Evolutionary conservation across 2,329 filamentous ascomycete species (phyloP).

Genomic region (Parastagonospora nodorum): DNA sequence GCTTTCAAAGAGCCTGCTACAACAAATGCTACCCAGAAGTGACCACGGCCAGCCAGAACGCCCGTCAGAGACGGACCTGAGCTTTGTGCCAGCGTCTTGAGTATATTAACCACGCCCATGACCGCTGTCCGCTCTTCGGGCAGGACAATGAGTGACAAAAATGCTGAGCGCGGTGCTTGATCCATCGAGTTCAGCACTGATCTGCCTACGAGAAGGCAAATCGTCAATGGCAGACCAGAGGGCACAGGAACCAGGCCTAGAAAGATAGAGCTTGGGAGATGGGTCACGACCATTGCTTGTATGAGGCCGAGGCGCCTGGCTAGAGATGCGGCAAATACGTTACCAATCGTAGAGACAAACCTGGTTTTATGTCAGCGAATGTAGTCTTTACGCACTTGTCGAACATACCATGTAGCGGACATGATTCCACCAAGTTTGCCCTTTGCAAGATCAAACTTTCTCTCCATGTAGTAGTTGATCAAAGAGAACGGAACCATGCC

Average conservation of each 20-base stretch:
- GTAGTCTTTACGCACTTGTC: neutral
- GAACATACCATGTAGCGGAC: slow-evolving; percentile 49
- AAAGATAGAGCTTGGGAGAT: slow-evolving; percentile 44
- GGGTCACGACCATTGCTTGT: slow-evolving; percentile 49
- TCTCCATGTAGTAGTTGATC: slow-evolving; percentile 62
- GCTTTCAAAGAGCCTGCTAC: slow-evolving; percentile 44
- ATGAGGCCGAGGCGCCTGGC: slow-evolving; percentile 66
- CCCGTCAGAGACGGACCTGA: slow-evolving; percentile 44
- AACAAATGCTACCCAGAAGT: slow-evolving; percentile 49
- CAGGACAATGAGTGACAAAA: slow-evolving; percentile 39
- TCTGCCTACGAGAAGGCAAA: slow-evolving; percentile 38
- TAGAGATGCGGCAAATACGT: slow-evolving; percentile 50
- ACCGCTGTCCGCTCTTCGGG: slow-evolving; percentile 46
- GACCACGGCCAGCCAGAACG: slow-evolving; percentile 34
- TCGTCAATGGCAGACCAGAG: slow-evolving; percentile 27
- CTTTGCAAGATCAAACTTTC: slow-evolving; percentile 60
- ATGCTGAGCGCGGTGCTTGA: slow-evolving; percentile 45
- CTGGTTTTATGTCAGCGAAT: slow-evolving; percentile 7
- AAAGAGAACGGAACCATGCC: slow-evolving; percentile 64
- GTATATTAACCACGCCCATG: slow-evolving; percentile 48
- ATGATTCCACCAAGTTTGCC: slow-evolving; percentile 60
- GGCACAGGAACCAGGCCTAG: slow-evolving; percentile 39
- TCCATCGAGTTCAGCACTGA: slow-evolving; percentile 45
- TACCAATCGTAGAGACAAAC: slow-evolving; percentile 39
- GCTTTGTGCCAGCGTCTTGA: slow-evolving; percentile 44